Evolutionary conservation across 768 basidiomycete species (phyloP).

Genomic region (Scleroderma citrinum): DNA sequence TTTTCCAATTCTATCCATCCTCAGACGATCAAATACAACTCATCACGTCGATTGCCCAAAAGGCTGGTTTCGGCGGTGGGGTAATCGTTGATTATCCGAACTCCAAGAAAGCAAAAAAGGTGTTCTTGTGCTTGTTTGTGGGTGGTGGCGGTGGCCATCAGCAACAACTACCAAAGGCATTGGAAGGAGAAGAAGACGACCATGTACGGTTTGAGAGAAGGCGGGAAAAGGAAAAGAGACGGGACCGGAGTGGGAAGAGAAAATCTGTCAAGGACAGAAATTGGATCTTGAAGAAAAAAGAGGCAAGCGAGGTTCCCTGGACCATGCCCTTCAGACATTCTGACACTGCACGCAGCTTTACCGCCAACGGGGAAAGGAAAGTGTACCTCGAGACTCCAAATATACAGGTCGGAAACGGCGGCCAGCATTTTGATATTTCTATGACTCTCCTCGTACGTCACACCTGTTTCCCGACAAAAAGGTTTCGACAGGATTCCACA

Average conservation of each 20-base stretch:
- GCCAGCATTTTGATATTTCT: slow-evolving; percentile 56
- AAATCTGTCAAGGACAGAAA: slow-evolving; percentile 72
- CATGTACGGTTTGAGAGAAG: slow-evolving; percentile 72
- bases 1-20: slow-evolving; percentile 94
- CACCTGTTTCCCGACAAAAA: slow-evolving; percentile 29
- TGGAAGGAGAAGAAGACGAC: slow-evolving; percentile 63
- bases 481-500: slow-evolving; percentile 41
- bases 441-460: too few relatives aligned
- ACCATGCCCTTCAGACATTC: background rate
- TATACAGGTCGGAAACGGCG: slow-evolving; percentile 90
- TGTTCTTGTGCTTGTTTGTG: slow-evolving; percentile 90
- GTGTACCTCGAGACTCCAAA: slow-evolving; percentile 80
- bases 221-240: slow-evolving; percentile 58
- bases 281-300: slow-evolving; percentile 97
- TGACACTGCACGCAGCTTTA: slow-evolving; percentile 49
- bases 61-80: slow-evolving; percentile 95
- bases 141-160: slow-evolving; percentile 64
- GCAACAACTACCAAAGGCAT: slow-evolving; percentile 68
- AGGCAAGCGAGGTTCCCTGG: slow-evolving; percentile 43
- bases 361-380: slow-evolving; percentile 78
- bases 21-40: slow-evolving; percentile 96
- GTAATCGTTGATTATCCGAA: slow-evolving; percentile 97
- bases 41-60: slow-evolving; percentile 88
- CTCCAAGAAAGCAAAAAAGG: slow-evolving; percentile 91
- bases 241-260: slow-evolving; percentile 59